Percentiles rank a stretch among this genome's conserved stretches.
phyloP scores from a whole-genome alignment of 1,139 yeast genomes.

The Yamadazyma friedrichii region DNA sequence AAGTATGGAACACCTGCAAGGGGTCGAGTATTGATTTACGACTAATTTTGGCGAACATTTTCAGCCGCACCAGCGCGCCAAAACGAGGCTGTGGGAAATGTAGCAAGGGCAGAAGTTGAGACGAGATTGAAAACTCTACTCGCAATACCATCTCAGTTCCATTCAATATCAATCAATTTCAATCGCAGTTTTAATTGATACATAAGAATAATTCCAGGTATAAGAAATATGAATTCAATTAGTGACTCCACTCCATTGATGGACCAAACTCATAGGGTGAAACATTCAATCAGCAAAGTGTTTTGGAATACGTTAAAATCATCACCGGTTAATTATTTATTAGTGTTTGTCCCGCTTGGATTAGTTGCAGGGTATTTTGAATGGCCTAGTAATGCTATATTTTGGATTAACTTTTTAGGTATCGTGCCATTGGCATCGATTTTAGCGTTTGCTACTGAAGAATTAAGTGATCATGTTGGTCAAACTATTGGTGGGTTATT shows the following conservation, averaged over 20 bases:
- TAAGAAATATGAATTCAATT: neutral
- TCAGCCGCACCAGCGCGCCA: too few species aligned
- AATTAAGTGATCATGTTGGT: constrained; percentile 82
- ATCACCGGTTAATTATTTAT: constrained; percentile 74
- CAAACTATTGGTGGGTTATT: constrained; percentile 87
- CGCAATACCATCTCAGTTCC: too few species aligned
- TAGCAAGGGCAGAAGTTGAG: too few species aligned
- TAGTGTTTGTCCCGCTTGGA: constrained; percentile 89
- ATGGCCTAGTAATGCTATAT: constrained; percentile 60
- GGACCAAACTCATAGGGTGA: constrained; percentile 1
- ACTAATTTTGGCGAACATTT: too few species aligned
- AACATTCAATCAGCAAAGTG: constrained; percentile 11
- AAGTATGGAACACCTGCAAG: too few species aligned
- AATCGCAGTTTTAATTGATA: too few species aligned
- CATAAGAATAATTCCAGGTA: too few species aligned
- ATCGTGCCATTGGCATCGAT: constrained; percentile 91
- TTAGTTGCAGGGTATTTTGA: constrained; percentile 61
- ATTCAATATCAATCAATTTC: too few species aligned
- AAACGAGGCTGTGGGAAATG: too few species aligned
- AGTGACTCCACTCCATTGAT: constrained; percentile 8
- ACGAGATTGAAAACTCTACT: too few species aligned
- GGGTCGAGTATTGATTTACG: too few species aligned
- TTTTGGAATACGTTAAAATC: constrained; percentile 43
- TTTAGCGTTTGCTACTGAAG: constrained; percentile 90
- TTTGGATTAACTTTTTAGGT: constrained; percentile 79